Evolutionary conservation across 768 basidiomycete species (phyloP).

Genomic region (Hypholoma fasciculare): DNA sequence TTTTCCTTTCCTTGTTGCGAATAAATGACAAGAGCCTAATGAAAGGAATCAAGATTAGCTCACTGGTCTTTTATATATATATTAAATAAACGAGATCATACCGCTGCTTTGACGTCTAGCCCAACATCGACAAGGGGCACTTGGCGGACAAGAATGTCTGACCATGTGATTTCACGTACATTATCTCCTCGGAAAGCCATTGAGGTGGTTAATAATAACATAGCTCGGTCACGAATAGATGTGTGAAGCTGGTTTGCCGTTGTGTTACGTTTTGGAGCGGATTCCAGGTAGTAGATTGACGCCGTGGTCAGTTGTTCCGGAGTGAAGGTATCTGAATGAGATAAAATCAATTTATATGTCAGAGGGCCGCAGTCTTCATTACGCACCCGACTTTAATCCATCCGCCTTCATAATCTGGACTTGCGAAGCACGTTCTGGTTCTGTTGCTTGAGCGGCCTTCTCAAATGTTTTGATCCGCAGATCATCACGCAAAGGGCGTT

Average conservation of each 20-base stretch:
- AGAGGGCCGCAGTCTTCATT: not conserved
- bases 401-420: conserved; percentile 19
- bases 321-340: conserved; percentile 24
- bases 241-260: conserved; percentile 9
- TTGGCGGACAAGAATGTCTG: conserved; percentile 20
- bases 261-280: not conserved
- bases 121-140: conserved; percentile 21
- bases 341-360: no score
- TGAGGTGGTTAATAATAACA: conserved; percentile 26
- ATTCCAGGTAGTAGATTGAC: conserved; percentile 21
- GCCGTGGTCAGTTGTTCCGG: conserved; percentile 18
- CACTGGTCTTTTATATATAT: not conserved
- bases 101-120: conserved; percentile 12
- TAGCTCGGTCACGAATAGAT: conserved; percentile 25
- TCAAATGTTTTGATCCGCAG: conserved; percentile 18
- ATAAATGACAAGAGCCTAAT: conserved; percentile 26
- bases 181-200: conserved; percentile 31
- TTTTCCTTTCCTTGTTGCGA: conserved; percentile 31
- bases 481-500: conserved; percentile 18
- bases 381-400: conserved; percentile 9
- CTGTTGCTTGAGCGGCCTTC: conserved; percentile 12
- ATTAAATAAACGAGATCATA: conserved; percentile 3
- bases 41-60: not conserved
- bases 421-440: conserved; percentile 15
- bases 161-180: conserved; percentile 20